These are phyloP conservation scores for Fusarium transvaalense DNA, from an alignment of 2,329 filamentous ascomycete genomes.

Conservation along the genomic window DNA sequence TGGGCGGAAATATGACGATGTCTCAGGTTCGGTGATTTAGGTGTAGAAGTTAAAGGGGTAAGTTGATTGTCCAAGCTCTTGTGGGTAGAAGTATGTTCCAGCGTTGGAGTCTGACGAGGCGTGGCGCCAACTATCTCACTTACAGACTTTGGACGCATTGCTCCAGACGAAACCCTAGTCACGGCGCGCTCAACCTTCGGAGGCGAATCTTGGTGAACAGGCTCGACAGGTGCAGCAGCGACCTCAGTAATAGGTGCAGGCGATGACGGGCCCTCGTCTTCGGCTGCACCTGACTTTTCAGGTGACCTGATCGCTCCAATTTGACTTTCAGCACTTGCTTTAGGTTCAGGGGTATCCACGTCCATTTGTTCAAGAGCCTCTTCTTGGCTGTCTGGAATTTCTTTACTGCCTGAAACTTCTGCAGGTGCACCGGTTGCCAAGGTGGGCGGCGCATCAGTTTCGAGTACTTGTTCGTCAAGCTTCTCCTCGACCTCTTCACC, in stretches of 20 bases:
- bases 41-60: conserved; percentile 59
- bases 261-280: conserved; percentile 28
- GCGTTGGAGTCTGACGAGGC: conserved; percentile 53
- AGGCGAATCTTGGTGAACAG: conserved; percentile 37
- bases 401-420: conserved; percentile 28
- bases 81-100: conserved; percentile 52
- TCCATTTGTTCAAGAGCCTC: conserved; percentile 53
- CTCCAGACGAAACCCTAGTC: conserved; percentile 76
- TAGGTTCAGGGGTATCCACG: conserved; percentile 49
- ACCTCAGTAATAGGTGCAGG: background rate
- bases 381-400: conserved; percentile 55
- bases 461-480: background rate
- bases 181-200: conserved; percentile 66
- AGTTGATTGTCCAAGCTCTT: conserved; percentile 53
- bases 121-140: conserved; percentile 77
- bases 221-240: conserved; percentile 7
- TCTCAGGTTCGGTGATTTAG: conserved; percentile 57
- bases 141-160: conserved; percentile 78
- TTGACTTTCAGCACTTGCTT: conserved; percentile 31
- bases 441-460: background rate
- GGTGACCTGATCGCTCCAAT: background rate
- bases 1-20: conserved; percentile 52
- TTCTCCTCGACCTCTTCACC: conserved; percentile 6
- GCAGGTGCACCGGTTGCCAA: conserved; percentile 4
- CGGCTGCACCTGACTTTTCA: conserved; percentile 22